These are phyloP conservation scores for Jaapia argillacea DNA, from an alignment of 768 basidiomycete genomes.

Conservation along the genomic window DNA sequence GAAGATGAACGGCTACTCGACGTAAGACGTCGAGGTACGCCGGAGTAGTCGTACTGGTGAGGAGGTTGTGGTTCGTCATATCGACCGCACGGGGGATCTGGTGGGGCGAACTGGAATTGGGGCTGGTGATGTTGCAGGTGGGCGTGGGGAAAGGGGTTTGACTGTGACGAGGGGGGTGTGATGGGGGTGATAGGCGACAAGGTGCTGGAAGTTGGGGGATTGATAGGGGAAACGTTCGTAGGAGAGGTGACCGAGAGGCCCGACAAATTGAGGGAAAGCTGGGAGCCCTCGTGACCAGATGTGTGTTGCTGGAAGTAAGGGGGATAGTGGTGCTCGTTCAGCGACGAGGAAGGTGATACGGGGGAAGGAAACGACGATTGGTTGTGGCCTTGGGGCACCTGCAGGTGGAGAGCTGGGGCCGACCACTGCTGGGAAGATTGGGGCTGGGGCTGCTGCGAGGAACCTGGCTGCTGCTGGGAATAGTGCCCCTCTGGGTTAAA, in stretches of 20 bases:
- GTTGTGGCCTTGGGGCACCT: conserved; percentile 18
- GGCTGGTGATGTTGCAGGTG: conserved; percentile 32
- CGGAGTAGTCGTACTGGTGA: conserved; percentile 16
- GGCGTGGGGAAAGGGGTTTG: conserved; percentile 26
- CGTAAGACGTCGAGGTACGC: conserved; percentile 25
- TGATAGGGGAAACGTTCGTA: conserved; percentile 54
- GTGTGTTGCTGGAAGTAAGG: conserved; percentile 13
- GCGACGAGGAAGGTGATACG: conserved; percentile 20
- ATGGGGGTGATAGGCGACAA: conserved; percentile 46
- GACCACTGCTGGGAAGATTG: conserved; percentile 14
- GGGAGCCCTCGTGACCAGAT: conserved; percentile 18
- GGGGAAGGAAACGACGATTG: conserved; percentile 23
- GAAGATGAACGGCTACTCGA: conserved; percentile 29
- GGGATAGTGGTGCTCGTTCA: conserved; percentile 19
- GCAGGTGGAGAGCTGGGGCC: conserved; percentile 20
- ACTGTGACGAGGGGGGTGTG: conserved; percentile 37
- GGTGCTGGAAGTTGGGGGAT: conserved; percentile 24
- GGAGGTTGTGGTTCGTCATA: conserved; percentile 18
- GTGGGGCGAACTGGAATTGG: conserved; percentile 43
- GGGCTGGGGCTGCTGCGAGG: neutral
- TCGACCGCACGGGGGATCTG: conserved; percentile 18
- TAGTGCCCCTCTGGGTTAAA: neutral
- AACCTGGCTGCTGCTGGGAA: neutral
- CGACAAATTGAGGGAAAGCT: conserved; percentile 59
- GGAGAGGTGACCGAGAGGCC: conserved; percentile 59